Conservation (phyloP, 2,329 filamentous ascomycete species). For the Colletotrichum eremochloae region DNA sequence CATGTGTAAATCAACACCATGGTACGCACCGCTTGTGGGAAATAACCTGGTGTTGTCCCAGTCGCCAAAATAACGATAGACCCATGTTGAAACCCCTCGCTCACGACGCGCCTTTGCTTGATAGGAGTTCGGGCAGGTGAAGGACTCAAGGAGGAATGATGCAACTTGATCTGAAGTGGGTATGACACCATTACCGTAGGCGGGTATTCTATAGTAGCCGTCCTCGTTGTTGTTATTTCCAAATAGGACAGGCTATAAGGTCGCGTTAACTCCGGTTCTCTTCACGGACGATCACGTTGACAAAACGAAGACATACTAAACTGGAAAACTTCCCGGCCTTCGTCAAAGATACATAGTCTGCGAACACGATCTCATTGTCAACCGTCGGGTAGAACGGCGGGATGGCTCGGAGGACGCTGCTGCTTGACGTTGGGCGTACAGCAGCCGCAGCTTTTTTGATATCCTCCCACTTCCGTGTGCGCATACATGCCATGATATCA, state of each 20-base stretch:
- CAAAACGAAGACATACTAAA: not conserved
- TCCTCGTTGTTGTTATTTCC: slow-evolving; percentile 62
- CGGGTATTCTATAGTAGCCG: slow-evolving; percentile 61
- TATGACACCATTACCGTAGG: slow-evolving; percentile 54
- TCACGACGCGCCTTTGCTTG: slow-evolving; percentile 53
- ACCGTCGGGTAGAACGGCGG: slow-evolving; percentile 58
- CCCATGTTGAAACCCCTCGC: slow-evolving; percentile 56
- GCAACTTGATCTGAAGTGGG: slow-evolving; percentile 55
- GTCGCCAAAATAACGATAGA: slow-evolving; percentile 62
- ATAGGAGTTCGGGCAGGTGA: slow-evolving; percentile 59
- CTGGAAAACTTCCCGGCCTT: slow-evolving; percentile 53
- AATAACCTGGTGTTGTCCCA: slow-evolving; percentile 63
- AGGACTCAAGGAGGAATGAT: slow-evolving; percentile 59
- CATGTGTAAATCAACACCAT: slow-evolving; percentile 63
- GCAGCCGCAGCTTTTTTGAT: slow-evolving; percentile 54
- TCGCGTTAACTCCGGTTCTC: not conserved
- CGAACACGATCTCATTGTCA: slow-evolving; percentile 57
- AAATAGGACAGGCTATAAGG: slow-evolving; percentile 54
- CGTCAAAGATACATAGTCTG: slow-evolving; percentile 54
- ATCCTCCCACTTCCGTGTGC: slow-evolving; percentile 50
- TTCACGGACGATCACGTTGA: accelerated
- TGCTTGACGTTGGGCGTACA: slow-evolving; percentile 51
- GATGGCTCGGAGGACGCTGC: slow-evolving; percentile 53
- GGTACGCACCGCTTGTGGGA: slow-evolving; percentile 61
- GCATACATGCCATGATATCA: slow-evolving; percentile 54